phyloP scores from a whole-genome alignment of 1,139 yeast genomes.

The Suhomyces coccinellae region DNA sequence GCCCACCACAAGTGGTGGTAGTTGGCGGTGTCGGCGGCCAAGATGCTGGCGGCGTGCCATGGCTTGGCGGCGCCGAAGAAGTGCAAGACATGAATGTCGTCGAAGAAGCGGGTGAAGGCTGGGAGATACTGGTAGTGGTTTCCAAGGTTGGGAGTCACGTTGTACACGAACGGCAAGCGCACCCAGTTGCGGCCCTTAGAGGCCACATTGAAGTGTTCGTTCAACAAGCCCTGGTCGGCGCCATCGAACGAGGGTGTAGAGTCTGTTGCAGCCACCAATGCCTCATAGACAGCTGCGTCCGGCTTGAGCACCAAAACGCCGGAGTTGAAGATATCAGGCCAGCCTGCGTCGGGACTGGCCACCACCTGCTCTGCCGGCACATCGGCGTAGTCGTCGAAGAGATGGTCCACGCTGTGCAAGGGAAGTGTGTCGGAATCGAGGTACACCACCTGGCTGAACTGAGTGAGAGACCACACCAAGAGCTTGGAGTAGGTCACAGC shows the following conservation, averaged over 20 bases:
- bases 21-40: slow-evolving; percentile 20
- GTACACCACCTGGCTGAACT: slow-evolving; percentile 28
- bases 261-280: slow-evolving; percentile 19
- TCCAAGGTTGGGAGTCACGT: slow-evolving; percentile 31
- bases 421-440: slow-evolving; percentile 35
- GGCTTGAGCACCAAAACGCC: slow-evolving; percentile 35
- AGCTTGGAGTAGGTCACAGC: slow-evolving; percentile 31
- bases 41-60: slow-evolving; percentile 23
- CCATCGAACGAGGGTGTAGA: slow-evolving; percentile 31
- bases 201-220: slow-evolving; percentile 27
- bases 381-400: slow-evolving; percentile 22
- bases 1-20: slow-evolving; percentile 42
- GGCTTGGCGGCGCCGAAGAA: slow-evolving; percentile 33
- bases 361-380: slow-evolving; percentile 20
- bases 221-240: slow-evolving; percentile 37
- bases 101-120: slow-evolving; percentile 30
- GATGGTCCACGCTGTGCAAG: slow-evolving; percentile 24
- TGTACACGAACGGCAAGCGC: slow-evolving; percentile 31
- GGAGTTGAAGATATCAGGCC: slow-evolving; percentile 40
- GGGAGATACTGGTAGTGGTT: slow-evolving; percentile 34
- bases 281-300: slow-evolving; percentile 17
- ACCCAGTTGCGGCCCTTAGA: slow-evolving; percentile 25
- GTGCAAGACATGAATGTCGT: slow-evolving; percentile 31
- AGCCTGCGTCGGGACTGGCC: slow-evolving; percentile 38
- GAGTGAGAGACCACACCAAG: slow-evolving; percentile 29